phyloP scores from a whole-genome alignment of 495 filamentous ascomycete species.

The Xanthoparmelia taractica region DNA sequence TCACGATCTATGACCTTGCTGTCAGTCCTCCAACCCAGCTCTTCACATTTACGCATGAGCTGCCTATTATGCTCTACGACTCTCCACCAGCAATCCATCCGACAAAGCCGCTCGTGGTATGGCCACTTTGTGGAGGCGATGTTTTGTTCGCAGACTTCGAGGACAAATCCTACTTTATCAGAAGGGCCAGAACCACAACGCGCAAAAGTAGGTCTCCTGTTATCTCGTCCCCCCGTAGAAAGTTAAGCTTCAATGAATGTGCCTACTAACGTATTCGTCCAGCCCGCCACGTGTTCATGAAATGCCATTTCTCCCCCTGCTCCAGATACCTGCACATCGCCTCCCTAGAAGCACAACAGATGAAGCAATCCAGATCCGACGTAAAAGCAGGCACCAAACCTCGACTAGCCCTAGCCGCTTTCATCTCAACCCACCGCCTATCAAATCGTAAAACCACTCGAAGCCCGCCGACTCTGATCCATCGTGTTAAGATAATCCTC shows the following conservation, averaged over 20 bases:
- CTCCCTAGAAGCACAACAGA: constrained; percentile 11
- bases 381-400: constrained; percentile 1
- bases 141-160: constrained; percentile 12
- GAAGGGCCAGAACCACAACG: background rate
- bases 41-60: constrained; percentile 6
- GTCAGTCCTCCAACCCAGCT: background rate
- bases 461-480: constrained; percentile 14
- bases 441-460: constrained; percentile 16
- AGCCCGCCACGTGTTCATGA: constrained; percentile 16
- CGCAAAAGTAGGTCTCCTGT: constrained; percentile 1
- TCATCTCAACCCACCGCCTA: constrained; percentile 18
- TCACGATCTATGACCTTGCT: constrained; percentile 5
- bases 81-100: constrained; percentile 18
- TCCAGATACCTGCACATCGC: constrained; percentile 15
- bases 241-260: background rate
- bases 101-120: constrained; percentile 9
- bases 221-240: background rate
- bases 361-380: background rate
- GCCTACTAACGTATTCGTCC: background rate
- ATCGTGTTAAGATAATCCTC: constrained; percentile 15
- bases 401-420: background rate
- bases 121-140: constrained; percentile 15
- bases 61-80: background rate
- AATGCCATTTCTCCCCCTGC: constrained; percentile 13
- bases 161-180: constrained; percentile 14